phyloP scores from a whole-genome alignment of 2,329 filamentous ascomycete genomes.

The Myriosclerotinia scirpicola region DNA sequence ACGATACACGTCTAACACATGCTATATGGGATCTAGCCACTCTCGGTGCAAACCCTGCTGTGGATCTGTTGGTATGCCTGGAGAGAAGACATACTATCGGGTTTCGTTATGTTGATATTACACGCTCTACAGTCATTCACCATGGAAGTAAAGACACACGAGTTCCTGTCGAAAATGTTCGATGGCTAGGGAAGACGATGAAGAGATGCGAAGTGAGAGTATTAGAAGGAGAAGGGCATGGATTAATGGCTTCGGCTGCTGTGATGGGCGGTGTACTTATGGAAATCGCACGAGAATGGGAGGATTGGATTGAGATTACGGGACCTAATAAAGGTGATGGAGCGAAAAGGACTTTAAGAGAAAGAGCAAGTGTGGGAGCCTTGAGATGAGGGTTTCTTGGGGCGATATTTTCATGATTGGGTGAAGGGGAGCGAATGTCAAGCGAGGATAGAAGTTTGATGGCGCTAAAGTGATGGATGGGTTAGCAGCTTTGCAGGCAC shows the following conservation, averaged over 20 bases:
- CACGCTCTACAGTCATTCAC: slow-evolving; percentile 85
- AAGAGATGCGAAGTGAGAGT: slow-evolving; percentile 87
- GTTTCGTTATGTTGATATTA: slow-evolving; percentile 96
- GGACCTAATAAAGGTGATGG: slow-evolving; percentile 41
- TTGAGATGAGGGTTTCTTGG: slow-evolving; percentile 32
- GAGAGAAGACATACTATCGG: slow-evolving; percentile 90
- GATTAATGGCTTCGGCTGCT: slow-evolving; percentile 87
- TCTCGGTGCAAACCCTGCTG: slow-evolving; percentile 86
- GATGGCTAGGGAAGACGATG: slow-evolving; percentile 95
- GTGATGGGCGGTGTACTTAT: slow-evolving; percentile 95
- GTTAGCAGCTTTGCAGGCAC: background rate
- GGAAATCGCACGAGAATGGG: slow-evolving; percentile 93
- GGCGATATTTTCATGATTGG: slow-evolving; percentile 8
- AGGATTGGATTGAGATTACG: slow-evolving; percentile 73
- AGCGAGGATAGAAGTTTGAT: slow-evolving; percentile 14
- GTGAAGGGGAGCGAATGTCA: background rate
- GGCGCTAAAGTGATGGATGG: slow-evolving; percentile 5
- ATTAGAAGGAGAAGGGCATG: slow-evolving; percentile 88
- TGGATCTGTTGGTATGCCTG: slow-evolving; percentile 88
- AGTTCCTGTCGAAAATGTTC: slow-evolving; percentile 91
- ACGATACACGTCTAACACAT: slow-evolving; percentile 84
- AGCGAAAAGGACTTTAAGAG: slow-evolving; percentile 34
- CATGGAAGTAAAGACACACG: slow-evolving; percentile 88
- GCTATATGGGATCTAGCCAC: slow-evolving; percentile 94
- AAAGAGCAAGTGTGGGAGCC: slow-evolving; percentile 38